Evolutionary conservation across 2,329 filamentous ascomycete species (phyloP), one percentile per base, ranked within the genome.

Genomic region (Talaromyces piceae): DNA sequence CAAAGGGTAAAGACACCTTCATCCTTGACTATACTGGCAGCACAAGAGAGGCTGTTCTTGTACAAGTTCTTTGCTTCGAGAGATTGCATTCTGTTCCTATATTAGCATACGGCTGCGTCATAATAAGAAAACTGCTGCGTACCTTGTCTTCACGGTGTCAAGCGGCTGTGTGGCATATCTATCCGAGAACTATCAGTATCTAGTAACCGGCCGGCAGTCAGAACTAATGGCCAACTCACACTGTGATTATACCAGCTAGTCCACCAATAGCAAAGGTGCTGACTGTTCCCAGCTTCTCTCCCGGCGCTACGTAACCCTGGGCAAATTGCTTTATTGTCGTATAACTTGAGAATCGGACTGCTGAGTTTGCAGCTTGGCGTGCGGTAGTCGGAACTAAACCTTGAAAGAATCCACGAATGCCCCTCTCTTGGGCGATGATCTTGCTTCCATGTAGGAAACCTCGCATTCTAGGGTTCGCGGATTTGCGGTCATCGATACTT

Each of bases 331-430:
- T 91, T 58, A 96, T 77, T 52, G 84, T 88, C 2, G 88, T 96
- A 72, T 96, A 98, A 44, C 86, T 86, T 16, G 88, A 86, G 71
- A 98, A 98, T 13, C 93, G 82, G 1, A 88, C 87, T 1, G 93
- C 93, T 41, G 86, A 91, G 73, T 98, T 98, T 60, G 93, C 91
- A 11, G 91, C 89, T 71, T 98, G 93, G 47, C 93, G 81, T 20
- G 91, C 90, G 3, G 93, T 97, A 1, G 93, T 98, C 0, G 93
- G 93, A 7, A 94, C 84, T 63, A 98, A 93, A 22, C 93, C 93
- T 67, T 97, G 90, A 79, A 98, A 95, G 77, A 98, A 97, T 45
- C 91, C 93, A 30, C 86, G 80, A 31, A 96, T 66, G 22, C 93
- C 93, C 61, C 91, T 84, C 67, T 98, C 93, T 56, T 86, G 83